Evolutionary conservation across 2,329 filamentous ascomycete species (phyloP), one percentile per base, ranked within the genome.

Genomic region (Alternaria hordeiaustralica): DNA sequence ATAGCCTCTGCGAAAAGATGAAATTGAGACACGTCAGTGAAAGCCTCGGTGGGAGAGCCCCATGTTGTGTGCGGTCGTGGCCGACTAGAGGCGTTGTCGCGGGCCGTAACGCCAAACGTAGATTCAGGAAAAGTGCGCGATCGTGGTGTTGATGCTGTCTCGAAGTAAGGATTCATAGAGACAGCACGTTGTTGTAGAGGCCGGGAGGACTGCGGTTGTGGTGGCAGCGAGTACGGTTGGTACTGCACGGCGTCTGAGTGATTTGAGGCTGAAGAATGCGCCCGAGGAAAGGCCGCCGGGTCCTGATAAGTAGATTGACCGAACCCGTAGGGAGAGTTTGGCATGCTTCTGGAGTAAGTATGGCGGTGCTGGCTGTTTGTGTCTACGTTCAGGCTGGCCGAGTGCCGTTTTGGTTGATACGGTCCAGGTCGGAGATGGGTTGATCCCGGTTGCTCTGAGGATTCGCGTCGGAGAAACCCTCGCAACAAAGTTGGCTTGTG

Each of bases 1-100:
- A 78, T 81, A 18, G 79, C 79, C 70, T 80, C 78, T 21, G 75
- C 79, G 49, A 81, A 81, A 1, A 80, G 72, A 41, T 78, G 78
- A 36, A 79, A 79, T 30, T 81, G 75, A 10, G 75, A 75, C 12
- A 73, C 63, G 57, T 79, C 74, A 9, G 74, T 71, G 55, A 80
- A 79, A 11, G 78, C 71, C 33, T 79, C 77, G 3, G 74, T 77
- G 1, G 75, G 74, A 13, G 77, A 78, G 7, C 78, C 61, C 71
- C 75, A 78, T 10, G 76, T 56, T 20, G 61, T 76, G 44, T 78
- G 74, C 25, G 77, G 76, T 51, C 76, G 73, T 46, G 72, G 71
- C 58, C 71, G 66, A 36, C 57, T 66, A 5, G 71, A 65, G 13
- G 60, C 33, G 9, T 65, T 64, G 8, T 69, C 67, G 26, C 71